A percentile compares a stretch with the other conserved stretches of the same genome.
Evolutionary conservation across 352 stramenopile genomes (phyloP).

Genomic region (Pilasporangium apinafurcum): DNA sequence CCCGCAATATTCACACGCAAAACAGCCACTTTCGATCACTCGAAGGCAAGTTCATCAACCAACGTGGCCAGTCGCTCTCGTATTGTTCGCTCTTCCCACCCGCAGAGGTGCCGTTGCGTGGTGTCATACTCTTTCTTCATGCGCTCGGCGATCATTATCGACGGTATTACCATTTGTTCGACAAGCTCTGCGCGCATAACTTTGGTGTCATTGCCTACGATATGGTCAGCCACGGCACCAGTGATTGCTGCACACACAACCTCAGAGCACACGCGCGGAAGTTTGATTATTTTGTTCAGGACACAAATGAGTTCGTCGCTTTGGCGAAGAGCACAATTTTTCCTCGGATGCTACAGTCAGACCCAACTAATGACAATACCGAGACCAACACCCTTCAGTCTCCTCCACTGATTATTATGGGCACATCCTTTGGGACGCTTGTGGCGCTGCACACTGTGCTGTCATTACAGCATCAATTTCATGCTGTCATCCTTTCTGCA

Average conservation of each 20-base stretch:
- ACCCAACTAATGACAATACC: too few relatives aligned
- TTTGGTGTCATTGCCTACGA: constrained; percentile 12
- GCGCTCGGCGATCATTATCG: constrained; percentile 6
- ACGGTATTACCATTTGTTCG: constrained; percentile 6
- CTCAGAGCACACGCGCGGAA: background rate
- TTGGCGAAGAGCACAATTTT: constrained; percentile 2
- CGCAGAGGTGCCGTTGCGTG: constrained; percentile 4
- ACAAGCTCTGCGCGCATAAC: constrained; percentile 4
- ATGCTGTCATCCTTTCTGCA: background rate
- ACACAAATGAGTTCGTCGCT: constrained; percentile 11
- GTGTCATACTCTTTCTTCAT: constrained; percentile 18
- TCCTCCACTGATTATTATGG: background rate
- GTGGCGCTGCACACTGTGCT: constrained; percentile 3
- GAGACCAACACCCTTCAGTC: too few relatives aligned
- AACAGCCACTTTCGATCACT: too few relatives aligned
- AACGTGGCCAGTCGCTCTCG: constrained; percentile 4
- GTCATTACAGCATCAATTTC: constrained; percentile 1
- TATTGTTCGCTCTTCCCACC: constrained; percentile 11
- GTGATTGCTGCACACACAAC: constrained; percentile 1
- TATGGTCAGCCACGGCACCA: constrained; percentile 9
- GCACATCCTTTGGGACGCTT: background rate
- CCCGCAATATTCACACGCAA: too few relatives aligned
- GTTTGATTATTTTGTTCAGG: constrained; percentile 9
- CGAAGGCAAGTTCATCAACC: constrained; percentile 7
- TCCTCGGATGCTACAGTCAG: background rate